These are phyloP conservation scores for Kwoniella botswanensis DNA, from an alignment of 768 basidiomycete species.

Conservation along the genomic window DNA sequence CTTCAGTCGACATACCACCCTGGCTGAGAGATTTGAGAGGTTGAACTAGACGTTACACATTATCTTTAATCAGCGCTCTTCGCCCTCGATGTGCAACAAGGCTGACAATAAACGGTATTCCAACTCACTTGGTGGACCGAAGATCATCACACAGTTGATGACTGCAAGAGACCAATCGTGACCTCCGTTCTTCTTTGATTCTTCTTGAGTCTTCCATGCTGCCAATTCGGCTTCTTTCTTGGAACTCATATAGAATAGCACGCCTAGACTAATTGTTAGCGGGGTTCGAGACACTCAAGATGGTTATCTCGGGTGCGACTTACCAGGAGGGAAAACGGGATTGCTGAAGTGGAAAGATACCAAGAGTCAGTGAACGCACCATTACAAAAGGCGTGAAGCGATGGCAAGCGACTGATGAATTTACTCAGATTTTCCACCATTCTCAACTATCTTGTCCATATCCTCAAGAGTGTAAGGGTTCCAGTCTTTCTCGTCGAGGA, in stretches of 20 bases:
- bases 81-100: too few species aligned
- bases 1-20: constrained; percentile 36
- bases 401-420: too few species aligned
- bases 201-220: constrained; percentile 43
- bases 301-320: too few species aligned
- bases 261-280: background rate
- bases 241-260: constrained; percentile 33
- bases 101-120: too few species aligned
- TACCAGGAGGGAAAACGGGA: too few species aligned
- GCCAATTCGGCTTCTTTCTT: constrained; percentile 50
- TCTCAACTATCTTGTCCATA: constrained; percentile 32
- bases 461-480: constrained; percentile 47
- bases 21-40: constrained; percentile 24
- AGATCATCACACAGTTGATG: constrained; percentile 40
- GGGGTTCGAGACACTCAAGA: background rate
- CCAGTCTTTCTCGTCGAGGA: constrained; percentile 47
- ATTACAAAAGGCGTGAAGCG: too few species aligned
- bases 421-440: background rate
- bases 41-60: constrained; percentile 20
- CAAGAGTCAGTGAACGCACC: too few species aligned
- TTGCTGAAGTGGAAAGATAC: too few species aligned
- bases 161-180: constrained; percentile 33
- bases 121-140: constrained; percentile 28
- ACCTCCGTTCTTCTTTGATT: constrained; percentile 13
- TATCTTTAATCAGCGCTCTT: background rate